Evolutionary conservation across 23 red algal species (phyloP), one percentile per base, ranked within the genome.

Genomic region (Gracilariopsis chorda): DNA sequence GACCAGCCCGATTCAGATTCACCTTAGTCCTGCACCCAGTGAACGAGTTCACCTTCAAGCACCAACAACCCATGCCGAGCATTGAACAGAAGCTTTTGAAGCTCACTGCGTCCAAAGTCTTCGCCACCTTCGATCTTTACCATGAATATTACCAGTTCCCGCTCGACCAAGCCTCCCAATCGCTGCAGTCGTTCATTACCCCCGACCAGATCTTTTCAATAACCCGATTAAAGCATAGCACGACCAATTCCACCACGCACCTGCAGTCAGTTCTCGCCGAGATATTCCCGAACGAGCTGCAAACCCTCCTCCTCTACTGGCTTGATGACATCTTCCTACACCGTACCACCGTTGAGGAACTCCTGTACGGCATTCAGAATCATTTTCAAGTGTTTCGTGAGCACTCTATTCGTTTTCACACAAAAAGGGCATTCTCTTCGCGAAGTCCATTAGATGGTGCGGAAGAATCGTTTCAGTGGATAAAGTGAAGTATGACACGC

Each of bases 171-270:
- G 17, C 43, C 6, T 67, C 17, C 25, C 80, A 68, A 34, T 5
- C 7, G n/a, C 34, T 19, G 6, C 80, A 84, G 80, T 84, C 53
- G 4, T 84, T 84, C 55, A 34, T 65, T 28, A 84, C 72, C 12
- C 72, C 72, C 17, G 30, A 49, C 28, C 13, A 39, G 12, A 29
- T 78, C 14, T 78, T 51, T 39, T 23, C 72, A 20, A 19, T 39
- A 78, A 47, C 12, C 42, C 72, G 72, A 16, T 19, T 78, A 20
- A 13, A 51, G 30, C 72, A 78, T 28, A 39, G 72, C 19, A 49
- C 72, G 11, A 78, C 72, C 13, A 78, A 78, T 28, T 19, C 72
- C 42, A 39, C 48, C 72, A 44, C 43, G 72, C 48, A 78, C 28
- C 42, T 78, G 19, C 72, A 78, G 30, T 47, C 72, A 12, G 19